phyloP scores from a whole-genome alignment of 2,329 filamentous ascomycete species.

The Teratosphaeria zuluensis region DNA sequence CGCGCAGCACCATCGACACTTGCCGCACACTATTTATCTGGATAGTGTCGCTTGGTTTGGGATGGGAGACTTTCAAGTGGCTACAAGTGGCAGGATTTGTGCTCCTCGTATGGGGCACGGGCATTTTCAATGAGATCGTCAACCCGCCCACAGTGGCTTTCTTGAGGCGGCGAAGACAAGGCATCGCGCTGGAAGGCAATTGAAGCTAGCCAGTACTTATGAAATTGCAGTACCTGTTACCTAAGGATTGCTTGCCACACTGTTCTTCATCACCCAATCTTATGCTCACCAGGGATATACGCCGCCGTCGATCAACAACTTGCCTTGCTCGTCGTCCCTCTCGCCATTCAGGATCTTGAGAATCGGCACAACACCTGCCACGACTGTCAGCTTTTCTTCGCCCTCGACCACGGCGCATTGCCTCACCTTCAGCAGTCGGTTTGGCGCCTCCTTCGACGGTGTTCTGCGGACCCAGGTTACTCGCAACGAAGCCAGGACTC shows the following conservation, averaged over 20 bases:
- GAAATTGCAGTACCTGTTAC: not conserved
- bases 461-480: not conserved
- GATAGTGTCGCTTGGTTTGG: conserved; percentile 83
- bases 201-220: not conserved
- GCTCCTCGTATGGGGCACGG: conserved; percentile 89
- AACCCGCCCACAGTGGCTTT: conserved; percentile 50
- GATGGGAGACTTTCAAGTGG: conserved; percentile 98
- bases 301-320: not conserved
- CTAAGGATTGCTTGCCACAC: not conserved
- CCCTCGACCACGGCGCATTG: not conserved
- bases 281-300: not conserved
- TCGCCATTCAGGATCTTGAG: not conserved
- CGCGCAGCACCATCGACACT: conserved; percentile 91
- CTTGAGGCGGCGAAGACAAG: conserved; percentile 16
- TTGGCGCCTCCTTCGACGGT: not conserved
- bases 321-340: not conserved
- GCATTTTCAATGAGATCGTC: conserved; percentile 92
- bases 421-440: not conserved
- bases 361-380: not conserved
- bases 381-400: not conserved
- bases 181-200: conserved; percentile 6
- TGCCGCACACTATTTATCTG: conserved; percentile 97
- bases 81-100: conserved; percentile 84
- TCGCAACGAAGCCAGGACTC: not conserved
- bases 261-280: not conserved